phyloP scores from a whole-genome alignment of 345 rosid genomes.

The Stellera chamaejasme region DNA sequence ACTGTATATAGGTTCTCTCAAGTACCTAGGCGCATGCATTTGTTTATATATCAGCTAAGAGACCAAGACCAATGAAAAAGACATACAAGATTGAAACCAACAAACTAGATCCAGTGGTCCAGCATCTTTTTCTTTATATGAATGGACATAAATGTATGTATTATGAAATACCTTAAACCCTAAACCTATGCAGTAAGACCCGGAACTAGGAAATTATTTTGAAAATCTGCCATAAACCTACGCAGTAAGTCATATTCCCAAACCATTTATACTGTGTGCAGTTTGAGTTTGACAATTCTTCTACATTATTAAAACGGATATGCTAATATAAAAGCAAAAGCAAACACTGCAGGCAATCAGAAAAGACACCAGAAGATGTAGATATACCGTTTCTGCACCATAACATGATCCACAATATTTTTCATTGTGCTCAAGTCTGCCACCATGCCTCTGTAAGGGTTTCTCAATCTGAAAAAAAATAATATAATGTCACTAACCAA shows the following conservation, averaged over 20 bases:
- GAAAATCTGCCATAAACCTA: too few species aligned
- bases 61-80: too few species aligned
- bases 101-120: too few species aligned
- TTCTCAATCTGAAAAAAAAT: slow-evolving; percentile 37
- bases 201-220: too few species aligned
- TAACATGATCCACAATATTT: slow-evolving; percentile 60
- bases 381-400: slow-evolving; percentile 51
- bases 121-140: too few species aligned
- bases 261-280: neutral
- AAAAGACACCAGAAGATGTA: neutral
- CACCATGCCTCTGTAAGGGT: slow-evolving; percentile 62
- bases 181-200: too few species aligned
- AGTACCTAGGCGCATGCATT: too few species aligned
- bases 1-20: too few species aligned
- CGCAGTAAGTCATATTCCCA: neutral
- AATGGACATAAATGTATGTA: too few species aligned
- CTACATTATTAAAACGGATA: neutral
- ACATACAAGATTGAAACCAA: too few species aligned
- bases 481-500: neutral
- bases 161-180: too few species aligned
- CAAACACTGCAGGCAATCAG: neutral
- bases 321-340: neutral
- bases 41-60: too few species aligned
- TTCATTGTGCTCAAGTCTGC: slow-evolving; percentile 62
- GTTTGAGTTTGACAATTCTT: neutral